Evolutionary conservation across 2,329 filamentous ascomycete genomes (phyloP), one percentile per base, ranked within the genome.

Genomic region (Pseudogymnoascus sp.): DNA sequence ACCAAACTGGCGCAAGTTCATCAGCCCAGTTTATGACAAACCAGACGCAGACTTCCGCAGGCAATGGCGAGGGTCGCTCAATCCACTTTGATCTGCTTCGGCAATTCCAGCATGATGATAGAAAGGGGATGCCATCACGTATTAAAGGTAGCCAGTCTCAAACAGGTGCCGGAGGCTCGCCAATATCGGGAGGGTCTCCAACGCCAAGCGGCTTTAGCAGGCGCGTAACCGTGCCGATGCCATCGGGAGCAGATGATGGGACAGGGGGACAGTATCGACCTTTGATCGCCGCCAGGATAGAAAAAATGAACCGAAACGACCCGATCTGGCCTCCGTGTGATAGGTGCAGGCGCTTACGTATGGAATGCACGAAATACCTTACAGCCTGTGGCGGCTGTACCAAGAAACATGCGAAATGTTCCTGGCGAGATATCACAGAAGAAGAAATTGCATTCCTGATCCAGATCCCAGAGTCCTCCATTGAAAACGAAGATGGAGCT

Each of bases 331-430:
- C 90, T 8, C 89, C 90, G 0, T 95, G 90, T 69, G 91, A 95
- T 70, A 80, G 90, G 35, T 95, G 90, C 70, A 81, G 90, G 45
- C 80, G 90, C 28, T 76, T 95, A 13, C 85, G 88, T 64, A 89
- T 91, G 74, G 83, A 90, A 61, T 95, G 90, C 63, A 76, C 92
- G 55, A 95, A 95, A 73, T 89, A 95, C 63, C 77, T 94, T 37
- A 95, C 90, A 0, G 89, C 90, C 7, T 95, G 91, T 69, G 83
- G 87, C 71, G 90, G 89, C 19, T 95, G 90, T 71, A 95, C 90
- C 0, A 92, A 89, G 71, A 95, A 95, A 71, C 90, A 95, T 70
- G 89, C 89, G 18, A 92, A 91, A 67, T 95, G 90, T 71, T 85
- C 84, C 12, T 95, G 90, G 90, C 88, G 85, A 65, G 84, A 88